Conservation (phyloP, 2,329 filamentous ascomycete species). For the Aspergillus candidus region DNA sequence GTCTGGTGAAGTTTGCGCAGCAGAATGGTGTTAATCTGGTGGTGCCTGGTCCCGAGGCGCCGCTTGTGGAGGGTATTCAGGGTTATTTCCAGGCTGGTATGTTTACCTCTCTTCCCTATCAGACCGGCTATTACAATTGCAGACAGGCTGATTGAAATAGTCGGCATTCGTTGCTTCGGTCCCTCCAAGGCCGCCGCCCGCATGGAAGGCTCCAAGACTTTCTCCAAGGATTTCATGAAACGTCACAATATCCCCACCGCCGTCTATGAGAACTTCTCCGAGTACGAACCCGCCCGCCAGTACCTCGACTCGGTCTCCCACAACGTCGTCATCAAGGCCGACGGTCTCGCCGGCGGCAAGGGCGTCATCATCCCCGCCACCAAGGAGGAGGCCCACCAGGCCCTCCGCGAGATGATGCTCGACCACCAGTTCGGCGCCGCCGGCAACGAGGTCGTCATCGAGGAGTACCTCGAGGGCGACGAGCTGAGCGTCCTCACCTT, state of each 20-base stretch:
- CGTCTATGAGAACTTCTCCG: constrained; percentile 79
- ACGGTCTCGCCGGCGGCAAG: constrained; percentile 87
- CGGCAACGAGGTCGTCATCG: constrained; percentile 87
- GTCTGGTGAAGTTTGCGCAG: constrained; percentile 68
- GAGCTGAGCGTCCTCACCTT: constrained; percentile 90
- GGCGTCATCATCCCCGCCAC: constrained; percentile 83
- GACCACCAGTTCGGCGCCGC: constrained; percentile 79
- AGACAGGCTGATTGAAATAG: constrained; percentile 25
- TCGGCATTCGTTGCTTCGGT: constrained; percentile 75
- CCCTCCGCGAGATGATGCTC: constrained; percentile 84
- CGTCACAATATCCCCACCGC: constrained; percentile 85
- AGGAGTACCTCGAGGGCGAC: constrained; percentile 86
- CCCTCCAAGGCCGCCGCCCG: constrained; percentile 76
- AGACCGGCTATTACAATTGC: too few relatives aligned
- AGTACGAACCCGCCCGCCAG: constrained; percentile 63
- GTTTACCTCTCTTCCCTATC: not conserved
- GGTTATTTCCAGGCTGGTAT: constrained; percentile 65
- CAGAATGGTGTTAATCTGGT: constrained; percentile 72
- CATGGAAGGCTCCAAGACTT: constrained; percentile 95
- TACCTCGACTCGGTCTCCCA: constrained; percentile 69
- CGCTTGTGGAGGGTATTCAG: constrained; percentile 86
- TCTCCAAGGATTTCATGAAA: constrained; percentile 97
- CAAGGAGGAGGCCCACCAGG: constrained; percentile 75
- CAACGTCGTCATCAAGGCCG: constrained; percentile 87
- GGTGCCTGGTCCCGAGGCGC: constrained; percentile 84